These are phyloP conservation scores for Baudoinia panamericana DNA, from an alignment of 495 filamentous ascomycete species.

Conservation along the genomic window DNA sequence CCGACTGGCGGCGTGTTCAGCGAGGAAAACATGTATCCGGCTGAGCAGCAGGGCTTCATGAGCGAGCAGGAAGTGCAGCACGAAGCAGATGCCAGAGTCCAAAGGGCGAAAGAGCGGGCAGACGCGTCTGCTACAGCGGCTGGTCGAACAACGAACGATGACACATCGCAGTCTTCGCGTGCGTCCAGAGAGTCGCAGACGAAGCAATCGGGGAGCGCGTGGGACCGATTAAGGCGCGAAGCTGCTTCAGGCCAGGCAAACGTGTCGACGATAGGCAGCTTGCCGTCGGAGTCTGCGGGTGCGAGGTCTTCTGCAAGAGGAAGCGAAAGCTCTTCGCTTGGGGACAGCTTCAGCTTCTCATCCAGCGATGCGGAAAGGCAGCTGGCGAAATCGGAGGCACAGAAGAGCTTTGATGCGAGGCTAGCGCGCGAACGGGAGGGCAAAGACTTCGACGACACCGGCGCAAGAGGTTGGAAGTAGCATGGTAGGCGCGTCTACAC, in stretches of 20 bases:
- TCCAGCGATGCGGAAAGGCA: slow-evolving; percentile 29
- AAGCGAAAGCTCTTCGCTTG: not conserved
- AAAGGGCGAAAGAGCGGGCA: not conserved
- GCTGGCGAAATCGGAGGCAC: slow-evolving; percentile 36
- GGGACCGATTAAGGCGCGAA: slow-evolving; percentile 14
- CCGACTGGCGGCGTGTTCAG: slow-evolving; percentile 16
- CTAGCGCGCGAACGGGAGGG: slow-evolving; percentile 35
- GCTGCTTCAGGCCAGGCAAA: slow-evolving; percentile 6
- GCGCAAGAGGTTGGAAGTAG: too few species aligned
- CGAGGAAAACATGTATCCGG: slow-evolving; percentile 2
- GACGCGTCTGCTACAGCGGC: not conserved
- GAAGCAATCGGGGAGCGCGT: slow-evolving; percentile 2
- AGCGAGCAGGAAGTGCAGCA: slow-evolving; percentile 13
- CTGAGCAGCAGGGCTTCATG: slow-evolving; percentile 9
- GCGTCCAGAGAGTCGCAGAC: not conserved
- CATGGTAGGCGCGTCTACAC: too few species aligned
- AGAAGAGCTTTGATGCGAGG: slow-evolving; percentile 40
- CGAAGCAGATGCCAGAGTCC: not conserved
- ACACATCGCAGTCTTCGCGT: not conserved
- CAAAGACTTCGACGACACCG: slow-evolving; percentile 20
- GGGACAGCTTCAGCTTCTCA: slow-evolving; percentile 36
- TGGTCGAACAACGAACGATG: not conserved
- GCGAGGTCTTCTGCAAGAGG: not conserved
- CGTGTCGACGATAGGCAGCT: not conserved
- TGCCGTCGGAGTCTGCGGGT: slow-evolving; percentile 1